Base-by-base conservation (phyloP, 345 rosid species). In the Erysimum cheiranthoides region DNA sequence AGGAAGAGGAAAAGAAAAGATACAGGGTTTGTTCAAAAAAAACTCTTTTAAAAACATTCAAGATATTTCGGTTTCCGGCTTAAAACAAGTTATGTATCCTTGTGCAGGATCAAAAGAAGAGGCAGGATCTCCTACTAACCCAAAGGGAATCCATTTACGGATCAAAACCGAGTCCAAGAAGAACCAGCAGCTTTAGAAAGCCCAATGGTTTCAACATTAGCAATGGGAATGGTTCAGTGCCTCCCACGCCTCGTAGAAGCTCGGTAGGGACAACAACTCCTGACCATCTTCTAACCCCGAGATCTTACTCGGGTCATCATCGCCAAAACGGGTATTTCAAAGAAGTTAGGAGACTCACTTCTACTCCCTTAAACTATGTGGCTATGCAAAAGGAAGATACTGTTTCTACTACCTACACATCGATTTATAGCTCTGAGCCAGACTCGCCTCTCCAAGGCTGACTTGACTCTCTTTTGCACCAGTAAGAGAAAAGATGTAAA, bases 121-220 rank as follows among this genome's bases (percentile, higher is more conserved):
- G 90, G 62, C 99, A 90, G 73, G 99, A 95, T 89, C 86, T 90
- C 66, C 82, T 90, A 49, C 78, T 90, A 57, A 88, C 90, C 0
- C 96, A 89, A 85, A 92, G 88, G 83, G 99, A 92, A 88, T 66
- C 90, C 39, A 86, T 89, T 14, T 95, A 95, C 59, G 99, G 99
- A 47, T 92, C 97, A 46, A 92, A 84, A 79, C 99, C 99, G 8
- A 92, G 97, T 82, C 97, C 97, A 54, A 81, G 97, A 83, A 92
- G 85, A 86, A 84, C 81, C 62, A 89, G 76, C 84, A 92, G 99
- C 79, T 90, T 92, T 70, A 89, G 93, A 83, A 95, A 88, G 72
- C 80, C 88, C 18, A 89, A 77, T 78, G 96, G 95, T 38, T 92
- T 78, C 82, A 84, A 82, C 59, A 78, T 79, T 27, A 81, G 87